These are phyloP conservation scores for Leptographium lundbergii DNA, from an alignment of 2,329 filamentous ascomycete species.

Conservation along the genomic window DNA sequence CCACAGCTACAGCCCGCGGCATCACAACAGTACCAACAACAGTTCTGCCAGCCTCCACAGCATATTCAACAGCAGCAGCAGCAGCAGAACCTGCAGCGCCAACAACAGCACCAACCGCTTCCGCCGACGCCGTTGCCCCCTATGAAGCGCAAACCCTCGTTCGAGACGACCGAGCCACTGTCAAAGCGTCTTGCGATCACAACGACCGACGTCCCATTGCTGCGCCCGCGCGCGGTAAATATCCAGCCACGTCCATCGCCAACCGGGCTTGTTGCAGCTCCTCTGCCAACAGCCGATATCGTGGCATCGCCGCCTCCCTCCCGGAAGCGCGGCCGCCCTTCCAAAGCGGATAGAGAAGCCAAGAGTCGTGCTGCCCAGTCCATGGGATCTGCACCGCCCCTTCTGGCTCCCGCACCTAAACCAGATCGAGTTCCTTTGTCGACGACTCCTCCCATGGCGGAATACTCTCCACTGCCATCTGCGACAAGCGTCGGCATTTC, in stretches of 20 bases:
- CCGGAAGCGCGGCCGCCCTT: slow-evolving; percentile 21
- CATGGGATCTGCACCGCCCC: not conserved
- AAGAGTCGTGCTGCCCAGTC: slow-evolving; percentile 14
- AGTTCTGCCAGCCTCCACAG: not conserved
- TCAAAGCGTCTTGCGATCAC: slow-evolving; percentile 19
- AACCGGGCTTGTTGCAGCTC: slow-evolving; percentile 13
- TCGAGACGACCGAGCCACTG: slow-evolving; percentile 18
- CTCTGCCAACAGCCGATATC: not conserved
- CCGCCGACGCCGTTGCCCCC: slow-evolving; percentile 1
- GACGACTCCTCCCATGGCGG: not conserved
- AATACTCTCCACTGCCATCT: not conserved
- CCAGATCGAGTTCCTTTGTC: not conserved
- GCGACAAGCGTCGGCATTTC: not conserved
- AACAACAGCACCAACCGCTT: slow-evolving; percentile 8
- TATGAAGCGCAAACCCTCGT: slow-evolving; percentile 19
- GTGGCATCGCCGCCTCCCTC: slow-evolving; percentile 1
- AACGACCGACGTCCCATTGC: slow-evolving; percentile 5
- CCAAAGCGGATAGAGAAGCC: slow-evolving; percentile 19
- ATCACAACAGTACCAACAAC: not conserved
- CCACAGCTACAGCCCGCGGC: slow-evolving; percentile 11
- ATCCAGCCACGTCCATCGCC: slow-evolving; percentile 20
- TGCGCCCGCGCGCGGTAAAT: slow-evolving; percentile 11
- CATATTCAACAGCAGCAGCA: not conserved
- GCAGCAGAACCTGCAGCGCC: not conserved
- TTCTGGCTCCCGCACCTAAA: slow-evolving; percentile 8